Percentiles rank a stretch among this genome's conserved stretches.
phyloP scores from a whole-genome alignment of 345 rosid species.

The Conringia planisiliqua region DNA sequence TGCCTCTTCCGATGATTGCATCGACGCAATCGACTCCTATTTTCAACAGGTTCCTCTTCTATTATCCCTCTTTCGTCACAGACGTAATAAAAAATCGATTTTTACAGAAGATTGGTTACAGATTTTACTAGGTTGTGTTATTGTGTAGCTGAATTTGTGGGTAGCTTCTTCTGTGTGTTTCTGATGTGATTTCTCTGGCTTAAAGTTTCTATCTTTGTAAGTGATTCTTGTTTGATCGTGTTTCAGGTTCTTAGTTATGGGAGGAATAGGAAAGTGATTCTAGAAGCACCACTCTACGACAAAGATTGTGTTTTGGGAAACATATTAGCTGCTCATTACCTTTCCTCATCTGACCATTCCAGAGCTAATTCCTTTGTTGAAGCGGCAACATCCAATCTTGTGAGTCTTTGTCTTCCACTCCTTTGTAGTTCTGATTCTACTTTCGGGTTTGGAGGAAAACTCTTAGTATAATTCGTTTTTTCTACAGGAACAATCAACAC shows the following conservation, averaged over 20 bases:
- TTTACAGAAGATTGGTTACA: background rate
- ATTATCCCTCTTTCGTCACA: background rate
- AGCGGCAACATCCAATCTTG: constrained; percentile 62
- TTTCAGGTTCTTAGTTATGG: constrained; percentile 72
- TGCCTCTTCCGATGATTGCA: constrained; percentile 60
- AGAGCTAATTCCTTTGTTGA: constrained; percentile 36
- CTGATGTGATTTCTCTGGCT: background rate
- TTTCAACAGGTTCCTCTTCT: constrained; percentile 53
- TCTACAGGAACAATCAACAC: constrained; percentile 63
- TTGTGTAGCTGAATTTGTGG: background rate
- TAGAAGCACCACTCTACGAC: constrained; percentile 59
- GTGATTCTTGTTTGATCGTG: background rate
- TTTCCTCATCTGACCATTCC: constrained; percentile 46
- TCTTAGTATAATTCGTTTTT: background rate
- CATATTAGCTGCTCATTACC: constrained; percentile 71
- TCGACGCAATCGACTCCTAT: constrained; percentile 63
- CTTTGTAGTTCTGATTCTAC: background rate
- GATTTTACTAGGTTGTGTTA: background rate
- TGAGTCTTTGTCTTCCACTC: constrained; percentile 32
- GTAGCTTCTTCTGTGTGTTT: background rate
- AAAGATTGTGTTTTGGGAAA: constrained; percentile 73
- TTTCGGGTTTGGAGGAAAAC: background rate
- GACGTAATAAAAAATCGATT: background rate
- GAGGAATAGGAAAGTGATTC: constrained; percentile 56
- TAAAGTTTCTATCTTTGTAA: constrained; percentile 12